Evolutionary conservation across 805 yeast genomes (phyloP).

Genomic region (Scheffersomyces spartinae): DNA sequence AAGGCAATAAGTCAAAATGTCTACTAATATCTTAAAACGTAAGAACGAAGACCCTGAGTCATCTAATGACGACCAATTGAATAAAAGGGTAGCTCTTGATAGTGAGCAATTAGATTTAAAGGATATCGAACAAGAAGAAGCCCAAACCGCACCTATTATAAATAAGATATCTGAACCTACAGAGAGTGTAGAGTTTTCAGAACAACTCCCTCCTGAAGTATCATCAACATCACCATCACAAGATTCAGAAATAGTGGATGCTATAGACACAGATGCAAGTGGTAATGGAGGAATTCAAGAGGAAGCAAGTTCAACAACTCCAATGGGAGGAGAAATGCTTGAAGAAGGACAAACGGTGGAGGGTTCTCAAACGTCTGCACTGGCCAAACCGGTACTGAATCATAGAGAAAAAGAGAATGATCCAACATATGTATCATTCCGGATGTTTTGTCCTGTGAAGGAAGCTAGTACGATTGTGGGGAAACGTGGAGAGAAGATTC

Average conservation of each 20-base stretch:
- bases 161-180: conserved; percentile 1
- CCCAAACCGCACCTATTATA: conserved; percentile 30
- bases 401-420: conserved; percentile 35
- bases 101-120: conserved; percentile 39
- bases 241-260: conserved; percentile 5
- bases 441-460: conserved; percentile 66
- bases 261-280: too few relatives aligned
- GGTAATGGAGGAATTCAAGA: too few relatives aligned
- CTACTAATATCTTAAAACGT: conserved; percentile 52
- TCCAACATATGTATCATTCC: conserved; percentile 51
- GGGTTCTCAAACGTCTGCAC: too few relatives aligned
- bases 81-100: conserved; percentile 61
- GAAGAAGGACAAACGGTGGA: too few relatives aligned
- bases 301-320: conserved; percentile 1
- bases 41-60: conserved; percentile 50
- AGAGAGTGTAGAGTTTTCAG: conserved; percentile 1
- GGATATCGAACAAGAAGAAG: conserved; percentile 30
- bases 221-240: conserved; percentile 1
- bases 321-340: conserved; percentile 2
- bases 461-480: conserved; percentile 74
- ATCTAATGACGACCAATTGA: conserved; percentile 36
- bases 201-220: conserved; percentile 1
- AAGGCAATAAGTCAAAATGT: too few relatives aligned
- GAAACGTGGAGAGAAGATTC: conserved; percentile 66
- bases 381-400: conserved; percentile 21